phyloP scores from a whole-genome alignment of 139 green algal species.

The Chlorella vulgaris region DNA sequence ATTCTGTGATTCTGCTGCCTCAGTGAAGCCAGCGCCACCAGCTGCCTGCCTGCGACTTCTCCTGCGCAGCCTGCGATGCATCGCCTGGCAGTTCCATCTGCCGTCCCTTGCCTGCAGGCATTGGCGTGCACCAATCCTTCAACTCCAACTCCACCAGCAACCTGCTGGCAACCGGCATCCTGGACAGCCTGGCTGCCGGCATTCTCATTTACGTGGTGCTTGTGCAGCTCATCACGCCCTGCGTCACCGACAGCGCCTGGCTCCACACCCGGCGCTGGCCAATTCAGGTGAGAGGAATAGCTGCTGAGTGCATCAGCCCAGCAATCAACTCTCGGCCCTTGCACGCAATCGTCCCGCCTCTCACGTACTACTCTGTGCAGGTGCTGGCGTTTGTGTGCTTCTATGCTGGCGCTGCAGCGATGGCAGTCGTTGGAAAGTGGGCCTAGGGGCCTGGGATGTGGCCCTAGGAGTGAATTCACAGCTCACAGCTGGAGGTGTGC shows the following conservation, averaged over 20 bases:
- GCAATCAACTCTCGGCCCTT: too few relatives aligned
- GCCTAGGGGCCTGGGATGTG: not conserved
- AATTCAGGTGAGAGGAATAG: conserved; percentile 2
- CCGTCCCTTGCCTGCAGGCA: conserved; percentile 22
- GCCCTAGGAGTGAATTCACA: too few relatives aligned
- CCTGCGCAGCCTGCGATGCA: not conserved
- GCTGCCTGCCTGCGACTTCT: too few relatives aligned
- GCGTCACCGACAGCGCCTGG: conserved; percentile 29
- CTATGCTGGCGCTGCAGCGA: conserved; percentile 16
- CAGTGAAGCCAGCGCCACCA: too few relatives aligned
- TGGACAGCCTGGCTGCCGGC: conserved; percentile 27
- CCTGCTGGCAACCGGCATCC: conserved; percentile 22
- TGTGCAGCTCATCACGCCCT: conserved; percentile 24
- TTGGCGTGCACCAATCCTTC: conserved; percentile 43
- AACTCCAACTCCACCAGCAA: conserved; percentile 35
- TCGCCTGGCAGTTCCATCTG: not conserved
- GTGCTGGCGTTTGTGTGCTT: conserved; percentile 8
- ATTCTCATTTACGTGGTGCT: conserved; percentile 38
- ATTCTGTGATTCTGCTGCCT: too few relatives aligned
- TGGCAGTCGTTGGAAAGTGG: conserved; percentile 37
- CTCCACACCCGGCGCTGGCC: conserved; percentile 15
- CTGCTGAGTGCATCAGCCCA: not conserved
- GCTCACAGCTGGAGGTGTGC: not conserved
- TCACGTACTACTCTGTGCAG: too few relatives aligned
- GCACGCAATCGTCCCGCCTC: too few relatives aligned